phyloP scores from a whole-genome alignment of 805 yeast species.

The Barnettozyma siamensis region DNA sequence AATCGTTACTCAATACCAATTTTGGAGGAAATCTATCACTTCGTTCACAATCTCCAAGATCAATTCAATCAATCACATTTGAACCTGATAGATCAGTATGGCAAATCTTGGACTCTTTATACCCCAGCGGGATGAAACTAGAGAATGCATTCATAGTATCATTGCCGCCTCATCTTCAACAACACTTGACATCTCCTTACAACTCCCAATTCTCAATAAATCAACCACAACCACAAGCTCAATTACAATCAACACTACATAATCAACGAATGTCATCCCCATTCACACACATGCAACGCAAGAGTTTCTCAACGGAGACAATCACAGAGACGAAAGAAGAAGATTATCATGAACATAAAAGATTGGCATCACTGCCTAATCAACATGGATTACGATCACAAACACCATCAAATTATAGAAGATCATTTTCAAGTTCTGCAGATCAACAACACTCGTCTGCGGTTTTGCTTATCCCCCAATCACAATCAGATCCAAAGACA shows the following conservation, averaged over 20 bases:
- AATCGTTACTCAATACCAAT: slow-evolving; percentile 9
- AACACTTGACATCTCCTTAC: slow-evolving; percentile 1
- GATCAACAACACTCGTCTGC: slow-evolving; percentile 23
- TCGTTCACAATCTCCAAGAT: slow-evolving; percentile 14
- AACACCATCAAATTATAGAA: slow-evolving; percentile 14
- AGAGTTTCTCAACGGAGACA: slow-evolving; percentile 18
- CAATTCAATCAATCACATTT: slow-evolving; percentile 18
- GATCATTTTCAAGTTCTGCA: slow-evolving; percentile 1
- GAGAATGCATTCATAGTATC: slow-evolving; percentile 59
- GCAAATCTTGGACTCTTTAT: slow-evolving; percentile 51
- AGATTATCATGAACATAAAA: slow-evolving; percentile 12
- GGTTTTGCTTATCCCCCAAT: slow-evolving; percentile 21
- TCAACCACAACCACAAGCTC: slow-evolving; percentile 3
- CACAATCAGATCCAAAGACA: background rate
- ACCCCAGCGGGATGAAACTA: slow-evolving; percentile 64
- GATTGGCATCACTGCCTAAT: slow-evolving; percentile 18
- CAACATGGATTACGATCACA: slow-evolving; percentile 19
- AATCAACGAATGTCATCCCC: background rate
- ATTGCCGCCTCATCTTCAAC: slow-evolving; percentile 25
- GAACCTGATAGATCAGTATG: slow-evolving; percentile 63
- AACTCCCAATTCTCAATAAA: background rate
- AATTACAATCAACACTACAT: slow-evolving; percentile 1
- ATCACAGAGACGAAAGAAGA: slow-evolving; percentile 22
- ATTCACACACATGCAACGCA: slow-evolving; percentile 5
- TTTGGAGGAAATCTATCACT: slow-evolving; percentile 6